A percentile compares a stretch with the other conserved stretches of the same genome.
Conservation (phyloP, 2,329 filamentous ascomycete genomes). For the Trichoderma koningii region DNA sequence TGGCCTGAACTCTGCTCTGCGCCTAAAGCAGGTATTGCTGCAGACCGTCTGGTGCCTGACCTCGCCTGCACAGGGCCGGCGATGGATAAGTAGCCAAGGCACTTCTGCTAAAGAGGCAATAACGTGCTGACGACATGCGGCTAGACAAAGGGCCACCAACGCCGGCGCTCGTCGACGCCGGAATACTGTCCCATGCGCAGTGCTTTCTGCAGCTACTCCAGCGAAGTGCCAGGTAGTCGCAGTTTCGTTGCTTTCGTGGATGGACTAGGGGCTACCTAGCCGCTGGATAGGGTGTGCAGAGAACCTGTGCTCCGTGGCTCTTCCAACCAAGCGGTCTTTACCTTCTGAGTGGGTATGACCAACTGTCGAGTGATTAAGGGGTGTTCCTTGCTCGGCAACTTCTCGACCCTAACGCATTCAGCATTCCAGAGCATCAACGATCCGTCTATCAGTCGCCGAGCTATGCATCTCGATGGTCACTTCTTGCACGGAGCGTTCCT, state of each 20-base stretch:
- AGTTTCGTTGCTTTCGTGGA: background rate
- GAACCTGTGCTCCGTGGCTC: background rate
- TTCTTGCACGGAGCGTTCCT: slow-evolving; percentile 20
- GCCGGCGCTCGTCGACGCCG: slow-evolving; percentile 5
- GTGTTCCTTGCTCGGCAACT: slow-evolving; percentile 6
- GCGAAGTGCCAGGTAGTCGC: background rate
- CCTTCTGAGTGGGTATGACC: background rate
- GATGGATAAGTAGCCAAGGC: slow-evolving; percentile 19
- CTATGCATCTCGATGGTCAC: background rate
- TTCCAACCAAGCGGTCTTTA: background rate
- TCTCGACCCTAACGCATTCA: slow-evolving; percentile 10
- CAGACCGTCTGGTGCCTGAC: slow-evolving; percentile 7
- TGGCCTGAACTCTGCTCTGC: background rate
- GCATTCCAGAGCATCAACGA: background rate
- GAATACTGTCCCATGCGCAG: background rate
- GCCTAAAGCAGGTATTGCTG: background rate
- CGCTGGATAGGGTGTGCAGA: background rate
- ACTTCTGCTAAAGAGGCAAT: slow-evolving; percentile 14
- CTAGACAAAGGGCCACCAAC: slow-evolving; percentile 7
- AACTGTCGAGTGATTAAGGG: background rate
- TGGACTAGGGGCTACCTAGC: background rate
- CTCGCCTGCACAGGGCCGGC: background rate
- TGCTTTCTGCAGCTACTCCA: background rate
- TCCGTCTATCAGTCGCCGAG: background rate
- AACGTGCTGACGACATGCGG: slow-evolving; percentile 23